Evolutionary conservation across 2,329 filamentous ascomycete genomes (phyloP).

Genomic region (Metarhizium robertsii): DNA sequence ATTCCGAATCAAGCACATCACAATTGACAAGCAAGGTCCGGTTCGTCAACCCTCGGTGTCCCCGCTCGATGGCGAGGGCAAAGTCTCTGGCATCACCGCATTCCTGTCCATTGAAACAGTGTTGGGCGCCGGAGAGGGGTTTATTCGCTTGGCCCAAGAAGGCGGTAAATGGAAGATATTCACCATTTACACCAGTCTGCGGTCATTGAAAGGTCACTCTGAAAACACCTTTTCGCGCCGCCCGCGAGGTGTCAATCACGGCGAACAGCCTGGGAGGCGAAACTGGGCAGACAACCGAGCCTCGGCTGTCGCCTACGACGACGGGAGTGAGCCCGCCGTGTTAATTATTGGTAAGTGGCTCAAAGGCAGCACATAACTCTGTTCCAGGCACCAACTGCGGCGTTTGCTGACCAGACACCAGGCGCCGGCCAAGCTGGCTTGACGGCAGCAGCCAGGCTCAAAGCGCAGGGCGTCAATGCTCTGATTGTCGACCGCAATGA

Average conservation of each 20-base stretch:
- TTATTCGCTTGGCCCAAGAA: conserved; percentile 40
- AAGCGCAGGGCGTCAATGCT: conserved; percentile 45
- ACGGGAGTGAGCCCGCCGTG: conserved; percentile 43
- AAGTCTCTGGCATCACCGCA: conserved; percentile 43
- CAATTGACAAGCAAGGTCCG: conserved; percentile 34
- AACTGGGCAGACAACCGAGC: conserved; percentile 52
- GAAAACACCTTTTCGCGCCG: conserved; percentile 38
- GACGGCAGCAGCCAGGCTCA: conserved; percentile 46
- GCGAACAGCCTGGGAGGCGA: conserved; percentile 37
- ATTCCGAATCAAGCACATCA: conserved; percentile 32
- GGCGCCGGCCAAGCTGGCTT: conserved; percentile 54
- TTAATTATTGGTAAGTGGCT: conserved; percentile 46
- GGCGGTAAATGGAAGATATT: conserved; percentile 48
- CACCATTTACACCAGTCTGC: conserved; percentile 51
- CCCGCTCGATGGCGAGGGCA: conserved; percentile 39
- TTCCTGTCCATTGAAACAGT: conserved; percentile 45
- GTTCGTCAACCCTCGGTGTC: conserved; percentile 33
- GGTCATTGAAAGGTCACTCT: conserved; percentile 43
- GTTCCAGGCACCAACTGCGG: too few relatives aligned
- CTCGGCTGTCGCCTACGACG: conserved; percentile 35
- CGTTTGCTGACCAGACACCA: conserved; percentile 11
- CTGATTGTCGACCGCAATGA: conserved; percentile 51
- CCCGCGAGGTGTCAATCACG: conserved; percentile 47
- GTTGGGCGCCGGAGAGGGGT: conserved; percentile 45
- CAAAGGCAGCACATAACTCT: too few relatives aligned